Evolutionary conservation across 2,329 filamentous ascomycete genomes (phyloP).

Genomic region (Sphaerulina vaccinii): DNA sequence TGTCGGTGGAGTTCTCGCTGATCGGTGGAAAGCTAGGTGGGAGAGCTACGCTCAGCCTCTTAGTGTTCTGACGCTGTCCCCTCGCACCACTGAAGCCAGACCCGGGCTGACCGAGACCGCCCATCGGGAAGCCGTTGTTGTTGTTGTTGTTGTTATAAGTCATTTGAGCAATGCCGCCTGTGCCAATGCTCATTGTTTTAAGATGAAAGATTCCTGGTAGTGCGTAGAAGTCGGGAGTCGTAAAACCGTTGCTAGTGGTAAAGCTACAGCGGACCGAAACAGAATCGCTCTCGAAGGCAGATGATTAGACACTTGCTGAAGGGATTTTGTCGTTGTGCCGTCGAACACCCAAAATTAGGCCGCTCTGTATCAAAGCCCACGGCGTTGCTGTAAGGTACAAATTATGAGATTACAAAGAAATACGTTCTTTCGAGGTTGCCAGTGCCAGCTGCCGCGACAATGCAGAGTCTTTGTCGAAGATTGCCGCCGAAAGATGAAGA

Average conservation of each 20-base stretch:
- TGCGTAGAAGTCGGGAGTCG: constrained; percentile 24
- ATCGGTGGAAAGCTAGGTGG: constrained; percentile 65
- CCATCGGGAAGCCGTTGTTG: constrained; percentile 56
- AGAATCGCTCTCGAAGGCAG: constrained; percentile 22
- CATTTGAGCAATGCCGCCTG: constrained; percentile 99
- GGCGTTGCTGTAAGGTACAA: constrained; percentile 29
- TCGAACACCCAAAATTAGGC: constrained; percentile 31
- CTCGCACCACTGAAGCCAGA: constrained; percentile 78
- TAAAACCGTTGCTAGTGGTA: constrained; percentile 23
- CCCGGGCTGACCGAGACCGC: constrained; percentile 71
- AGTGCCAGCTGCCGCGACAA: constrained; percentile 28
- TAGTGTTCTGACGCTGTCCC: constrained; percentile 75
- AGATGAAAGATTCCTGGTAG: constrained; percentile 19
- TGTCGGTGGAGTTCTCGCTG: constrained; percentile 66
- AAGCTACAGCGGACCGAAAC: constrained; percentile 8
- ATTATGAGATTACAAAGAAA: constrained; percentile 38
- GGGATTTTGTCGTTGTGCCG: constrained; percentile 9
- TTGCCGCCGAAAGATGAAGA: constrained; percentile 22
- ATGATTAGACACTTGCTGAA: constrained; percentile 25
- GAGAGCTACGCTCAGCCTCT: constrained; percentile 79
- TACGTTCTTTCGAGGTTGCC: constrained; percentile 25
- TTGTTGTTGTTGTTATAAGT: constrained; percentile 56
- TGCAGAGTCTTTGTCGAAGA: constrained; percentile 23
- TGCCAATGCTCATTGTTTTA: constrained; percentile 67
- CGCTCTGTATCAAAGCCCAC: constrained; percentile 32